Evolutionary conservation across 169 alveolate genomes (phyloP), one percentile per base, ranked within the genome.

Genomic region (Cryptosporidium canis): DNA sequence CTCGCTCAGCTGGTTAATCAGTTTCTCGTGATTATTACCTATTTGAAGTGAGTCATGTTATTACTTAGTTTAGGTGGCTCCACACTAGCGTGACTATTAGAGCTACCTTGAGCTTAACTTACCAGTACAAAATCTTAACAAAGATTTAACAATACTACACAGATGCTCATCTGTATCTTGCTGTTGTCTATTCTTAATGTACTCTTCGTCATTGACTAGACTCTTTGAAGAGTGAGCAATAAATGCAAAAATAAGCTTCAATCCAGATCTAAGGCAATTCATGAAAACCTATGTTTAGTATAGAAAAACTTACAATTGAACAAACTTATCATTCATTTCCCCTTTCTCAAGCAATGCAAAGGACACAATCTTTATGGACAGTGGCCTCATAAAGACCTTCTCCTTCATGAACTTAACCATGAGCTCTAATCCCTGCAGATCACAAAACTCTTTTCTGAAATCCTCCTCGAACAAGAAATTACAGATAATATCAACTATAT

Each of bases 81-180:
- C 16, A 9, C 16, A 55, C 1, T 55, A 8, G n/a, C 9, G n/a
- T 55, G 9, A 0, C 41, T 33, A 31, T 31, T 3, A 45, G 21
- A 27, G 29, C 16, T 11, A 12, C 12, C 1, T 29, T 70, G 7
- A 51, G 3, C n/a, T 21, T 33, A 58, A 56, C 87, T 77, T 77
- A 77, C 87, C 87, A 16, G 65, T 77, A 29, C 51, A 77, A 43
- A 55, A 58, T n/a, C 58, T 58, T 41, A 77, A 43, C 37, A 77
- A 35, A 27, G 87, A 77, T 14, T 77, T 55, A 53, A 77, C 47
- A 37, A 77, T 77, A 44, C 70, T 77, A 58, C 77, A 77, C 7
- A 77, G 31, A 58, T 77, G 87, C 21, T 77, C 87, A 61, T 77
- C 87, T 7, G 64, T 55, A 41, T 77, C 87, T 58, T 61, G 71